Conservation (phyloP, 148 eudicot genomes). For the Gaultheria prostrata region DNA sequence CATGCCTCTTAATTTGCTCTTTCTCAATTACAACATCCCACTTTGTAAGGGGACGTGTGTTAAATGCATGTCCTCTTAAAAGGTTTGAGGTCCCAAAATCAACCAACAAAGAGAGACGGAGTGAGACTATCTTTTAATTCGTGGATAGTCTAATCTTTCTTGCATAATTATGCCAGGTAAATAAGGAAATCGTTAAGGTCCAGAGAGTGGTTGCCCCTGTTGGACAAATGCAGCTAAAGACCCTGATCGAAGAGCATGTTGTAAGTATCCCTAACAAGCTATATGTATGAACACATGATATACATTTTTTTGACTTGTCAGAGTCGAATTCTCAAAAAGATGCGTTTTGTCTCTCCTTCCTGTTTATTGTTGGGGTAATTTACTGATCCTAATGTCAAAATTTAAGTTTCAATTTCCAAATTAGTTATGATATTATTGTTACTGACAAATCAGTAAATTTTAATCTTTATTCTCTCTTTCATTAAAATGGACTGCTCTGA, state of each 20-base stretch:
- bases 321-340: background rate
- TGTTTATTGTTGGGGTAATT: background rate
- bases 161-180: constrained; percentile 49
- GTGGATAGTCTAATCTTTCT: background rate
- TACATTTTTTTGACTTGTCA: background rate
- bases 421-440: background rate
- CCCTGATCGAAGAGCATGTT: constrained; percentile 88
- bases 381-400: background rate
- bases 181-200: constrained; percentile 95
- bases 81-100: background rate
- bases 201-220: constrained; percentile 98
- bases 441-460: background rate
- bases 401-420: background rate
- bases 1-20: background rate
- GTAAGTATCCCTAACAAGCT: constrained; percentile 53
- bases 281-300: constrained; percentile 7
- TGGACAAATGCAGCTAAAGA: constrained; percentile 95
- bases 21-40: background rate
- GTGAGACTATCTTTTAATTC: background rate
- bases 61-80: background rate
- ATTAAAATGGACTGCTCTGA: background rate
- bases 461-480: background rate
- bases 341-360: background rate
- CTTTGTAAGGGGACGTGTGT: background rate
- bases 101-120: background rate